These are phyloP conservation scores for Phytopythium litorale DNA, from an alignment of 352 stramenopile species.

Conservation along the genomic window DNA sequence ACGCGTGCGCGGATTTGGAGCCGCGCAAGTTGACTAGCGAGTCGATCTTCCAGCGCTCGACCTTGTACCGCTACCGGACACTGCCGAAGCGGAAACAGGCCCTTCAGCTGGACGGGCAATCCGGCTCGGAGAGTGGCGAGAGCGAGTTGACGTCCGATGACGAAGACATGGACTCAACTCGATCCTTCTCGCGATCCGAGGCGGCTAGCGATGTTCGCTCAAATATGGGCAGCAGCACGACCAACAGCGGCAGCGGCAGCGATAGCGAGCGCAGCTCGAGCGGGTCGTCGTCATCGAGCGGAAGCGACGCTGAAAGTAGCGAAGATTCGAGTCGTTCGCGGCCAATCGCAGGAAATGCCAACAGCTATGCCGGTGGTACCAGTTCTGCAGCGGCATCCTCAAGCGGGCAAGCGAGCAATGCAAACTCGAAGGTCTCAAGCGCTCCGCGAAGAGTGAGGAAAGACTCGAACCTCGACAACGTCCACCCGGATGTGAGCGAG, in stretches of 20 bases:
- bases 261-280: constrained; percentile 34
- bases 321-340: constrained; percentile 6
- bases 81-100: constrained; percentile 13
- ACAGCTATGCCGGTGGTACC: neutral
- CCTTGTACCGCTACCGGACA: constrained; percentile 22
- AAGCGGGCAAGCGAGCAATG: neutral
- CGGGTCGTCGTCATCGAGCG: constrained; percentile 31
- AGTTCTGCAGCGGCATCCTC: neutral
- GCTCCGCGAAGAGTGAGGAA: constrained; percentile 1
- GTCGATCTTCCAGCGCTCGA: constrained; percentile 38
- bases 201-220: constrained; percentile 33
- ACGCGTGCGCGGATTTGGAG: constrained; percentile 10
- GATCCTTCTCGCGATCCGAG: constrained; percentile 27
- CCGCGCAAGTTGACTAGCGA: neutral
- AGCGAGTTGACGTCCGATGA: constrained; percentile 47
- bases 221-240: constrained; percentile 40
- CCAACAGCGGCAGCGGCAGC: constrained; percentile 47
- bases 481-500: constrained; percentile 51
- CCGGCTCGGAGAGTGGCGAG: constrained; percentile 49
- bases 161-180: constrained; percentile 37
- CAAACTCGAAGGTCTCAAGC: constrained; percentile 2
- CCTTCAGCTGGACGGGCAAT: constrained; percentile 54
- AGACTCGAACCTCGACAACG: constrained; percentile 13
- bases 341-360: neutral
- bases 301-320: constrained; percentile 28